Conservation (phyloP, 352 stramenopile species). For the Phytophthora chlamydospora region DNA sequence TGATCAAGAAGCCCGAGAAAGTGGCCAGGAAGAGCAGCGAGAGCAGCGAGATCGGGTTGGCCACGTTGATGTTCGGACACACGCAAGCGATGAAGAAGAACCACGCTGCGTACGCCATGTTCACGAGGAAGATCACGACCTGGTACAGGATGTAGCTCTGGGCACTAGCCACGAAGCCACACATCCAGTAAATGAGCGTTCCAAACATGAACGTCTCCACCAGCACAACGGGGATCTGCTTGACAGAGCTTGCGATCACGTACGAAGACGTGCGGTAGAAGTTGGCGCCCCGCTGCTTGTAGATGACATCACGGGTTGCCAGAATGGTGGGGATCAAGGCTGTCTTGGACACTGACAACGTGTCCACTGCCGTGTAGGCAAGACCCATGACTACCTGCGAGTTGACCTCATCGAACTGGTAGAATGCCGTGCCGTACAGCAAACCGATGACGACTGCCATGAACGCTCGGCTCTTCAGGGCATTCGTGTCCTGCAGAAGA, state of each 20-base stretch:
- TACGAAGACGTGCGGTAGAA: slow-evolving; percentile 80
- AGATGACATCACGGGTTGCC: slow-evolving; percentile 56
- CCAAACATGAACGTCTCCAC: slow-evolving; percentile 78
- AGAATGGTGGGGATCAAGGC: slow-evolving; percentile 73
- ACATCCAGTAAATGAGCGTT: slow-evolving; percentile 82
- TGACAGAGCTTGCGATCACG: slow-evolving; percentile 50
- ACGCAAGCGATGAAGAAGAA: slow-evolving; percentile 42
- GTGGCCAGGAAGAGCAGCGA: slow-evolving; percentile 31
- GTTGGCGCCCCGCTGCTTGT: slow-evolving; percentile 85
- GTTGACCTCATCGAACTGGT: slow-evolving; percentile 17
- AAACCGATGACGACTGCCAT: slow-evolving; percentile 23
- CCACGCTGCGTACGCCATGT: slow-evolving; percentile 29
- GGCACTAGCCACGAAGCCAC: slow-evolving; percentile 53
- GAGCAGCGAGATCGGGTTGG: slow-evolving; percentile 21
- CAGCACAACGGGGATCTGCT: slow-evolving; percentile 40
- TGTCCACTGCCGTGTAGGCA: slow-evolving; percentile 77
- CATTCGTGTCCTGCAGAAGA: slow-evolving; percentile 26
- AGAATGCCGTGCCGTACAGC: slow-evolving; percentile 22
- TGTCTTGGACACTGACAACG: slow-evolving; percentile 69
- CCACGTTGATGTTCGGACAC: slow-evolving; percentile 30
- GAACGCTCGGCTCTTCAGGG: slow-evolving; percentile 24
- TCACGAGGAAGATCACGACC: slow-evolving; percentile 52
- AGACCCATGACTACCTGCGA: slow-evolving; percentile 39
- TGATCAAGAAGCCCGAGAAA: slow-evolving; percentile 45
- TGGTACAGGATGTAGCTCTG: slow-evolving; percentile 64